A percentile compares a stretch with the other conserved stretches of the same genome.
Conservation (phyloP, 1,139 yeast species). For the Saccharomycopsis hybrid region DNA sequence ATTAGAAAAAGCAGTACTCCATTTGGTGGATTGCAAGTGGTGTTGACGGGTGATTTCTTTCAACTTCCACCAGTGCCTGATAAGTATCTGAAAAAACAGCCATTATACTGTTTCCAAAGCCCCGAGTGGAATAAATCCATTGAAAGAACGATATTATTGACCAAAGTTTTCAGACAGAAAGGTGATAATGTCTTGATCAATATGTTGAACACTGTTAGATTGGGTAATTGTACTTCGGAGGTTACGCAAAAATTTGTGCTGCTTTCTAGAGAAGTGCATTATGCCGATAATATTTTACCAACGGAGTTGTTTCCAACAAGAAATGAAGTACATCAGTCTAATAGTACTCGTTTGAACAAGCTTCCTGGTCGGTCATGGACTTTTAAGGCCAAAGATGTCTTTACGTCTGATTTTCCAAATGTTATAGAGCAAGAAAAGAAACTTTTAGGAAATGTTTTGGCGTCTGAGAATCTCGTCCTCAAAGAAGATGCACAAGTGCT, state of each 20-base stretch:
- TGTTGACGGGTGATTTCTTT: constrained; percentile 78
- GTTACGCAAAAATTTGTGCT: constrained; percentile 40
- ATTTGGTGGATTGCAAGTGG: constrained; percentile 79
- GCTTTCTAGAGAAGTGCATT: constrained; percentile 48
- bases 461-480: constrained; percentile 54
- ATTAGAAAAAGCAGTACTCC: constrained; percentile 44
- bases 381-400: constrained; percentile 47
- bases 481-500: constrained; percentile 90
- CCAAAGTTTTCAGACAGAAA: constrained; percentile 65
- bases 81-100: constrained; percentile 25
- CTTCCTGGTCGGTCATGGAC: constrained; percentile 35
- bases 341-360: constrained; percentile 43
- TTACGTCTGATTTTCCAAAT: constrained; percentile 16
- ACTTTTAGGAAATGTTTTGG: constrained; percentile 57
- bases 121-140: constrained; percentile 50
- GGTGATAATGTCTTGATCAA: constrained; percentile 62
- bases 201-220: constrained; percentile 69
- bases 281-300: constrained; percentile 72
- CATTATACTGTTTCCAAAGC: constrained; percentile 53
- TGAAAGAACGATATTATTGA: constrained; percentile 49
- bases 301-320: constrained; percentile 76
- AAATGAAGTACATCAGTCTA: constrained; percentile 67
- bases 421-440: constrained; percentile 23
- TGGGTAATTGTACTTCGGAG: constrained; percentile 49
- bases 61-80: constrained; percentile 78